Conservation (phyloP, 495 filamentous ascomycete genomes). For the Trichocladium antarcticum region DNA sequence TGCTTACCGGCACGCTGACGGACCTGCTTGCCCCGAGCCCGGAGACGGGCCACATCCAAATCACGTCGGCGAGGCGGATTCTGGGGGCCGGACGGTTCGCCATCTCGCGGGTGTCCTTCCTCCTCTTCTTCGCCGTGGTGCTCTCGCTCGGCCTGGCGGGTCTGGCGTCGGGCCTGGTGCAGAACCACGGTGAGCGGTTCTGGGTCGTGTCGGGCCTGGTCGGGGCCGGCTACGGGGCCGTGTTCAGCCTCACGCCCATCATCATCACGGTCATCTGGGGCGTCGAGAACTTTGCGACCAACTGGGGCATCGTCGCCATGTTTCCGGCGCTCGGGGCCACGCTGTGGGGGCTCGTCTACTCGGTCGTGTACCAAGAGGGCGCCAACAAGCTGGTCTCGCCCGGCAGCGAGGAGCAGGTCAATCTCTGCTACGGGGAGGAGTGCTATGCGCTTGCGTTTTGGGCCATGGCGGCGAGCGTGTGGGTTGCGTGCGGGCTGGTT, state of each 20-base stretch:
- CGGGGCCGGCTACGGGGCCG: conserved; percentile 83
- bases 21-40: conserved; percentile 73
- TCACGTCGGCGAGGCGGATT: conserved; percentile 15
- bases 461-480: conserved; percentile 67
- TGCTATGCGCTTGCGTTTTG: conserved; percentile 76
- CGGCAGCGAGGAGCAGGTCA: conserved; percentile 25
- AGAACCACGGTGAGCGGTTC: conserved; percentile 57
- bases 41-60: conserved; percentile 31
- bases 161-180: conserved; percentile 59
- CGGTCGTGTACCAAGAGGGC: conserved; percentile 62
- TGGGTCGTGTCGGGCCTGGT: conserved; percentile 69
- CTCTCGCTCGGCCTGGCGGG: conserved; percentile 66
- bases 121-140: conserved; percentile 60
- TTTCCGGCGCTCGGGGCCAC: conserved; percentile 77
- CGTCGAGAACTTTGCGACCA: conserved; percentile 95
- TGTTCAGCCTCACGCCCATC: conserved; percentile 81
- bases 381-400: conserved; percentile 24
- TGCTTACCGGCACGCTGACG: conserved; percentile 73
- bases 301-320: conserved; percentile 91
- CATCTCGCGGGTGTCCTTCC: conserved; percentile 68
- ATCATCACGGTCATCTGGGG: conserved; percentile 93
- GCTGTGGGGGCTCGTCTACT: conserved; percentile 77
- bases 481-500: conserved; percentile 65
- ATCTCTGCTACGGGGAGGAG: conserved; percentile 58
- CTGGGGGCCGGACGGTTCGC: conserved; percentile 29